A percentile compares a stretch with the other conserved stretches of the same genome.
Evolutionary conservation across 805 yeast genomes (phyloP).

Genomic region (Hanseniaspora taiwanica): DNA sequence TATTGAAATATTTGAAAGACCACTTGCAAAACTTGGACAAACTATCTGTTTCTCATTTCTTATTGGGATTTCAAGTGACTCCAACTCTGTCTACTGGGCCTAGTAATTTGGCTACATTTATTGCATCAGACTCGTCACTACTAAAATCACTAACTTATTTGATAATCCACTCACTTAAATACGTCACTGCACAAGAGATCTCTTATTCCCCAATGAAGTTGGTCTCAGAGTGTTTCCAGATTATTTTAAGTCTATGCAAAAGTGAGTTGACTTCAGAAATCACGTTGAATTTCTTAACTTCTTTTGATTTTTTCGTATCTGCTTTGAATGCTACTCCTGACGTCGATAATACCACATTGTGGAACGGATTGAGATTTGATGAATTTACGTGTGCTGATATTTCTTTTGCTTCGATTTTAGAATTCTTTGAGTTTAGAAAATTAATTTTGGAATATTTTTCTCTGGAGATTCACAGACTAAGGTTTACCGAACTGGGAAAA

Average conservation of each 20-base stretch:
- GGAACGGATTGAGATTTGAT: slow-evolving; percentile 38
- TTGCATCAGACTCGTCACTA: slow-evolving; percentile 40
- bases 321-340: slow-evolving; percentile 41
- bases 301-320: slow-evolving; percentile 36
- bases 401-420: slow-evolving; percentile 39
- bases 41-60: slow-evolving; percentile 54
- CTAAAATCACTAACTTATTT: slow-evolving; percentile 40
- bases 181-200: slow-evolving; percentile 29
- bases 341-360: slow-evolving; percentile 38
- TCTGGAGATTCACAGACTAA: slow-evolving; percentile 50
- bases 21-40: slow-evolving; percentile 30
- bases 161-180: slow-evolving; percentile 33
- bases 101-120: slow-evolving; percentile 33
- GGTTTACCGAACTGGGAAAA: slow-evolving; percentile 32
- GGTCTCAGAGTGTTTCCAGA: slow-evolving; percentile 44
- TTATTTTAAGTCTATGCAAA: slow-evolving; percentile 48
- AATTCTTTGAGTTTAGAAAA: slow-evolving; percentile 50
- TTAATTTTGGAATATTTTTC: slow-evolving; percentile 52
- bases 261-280: slow-evolving; percentile 40
- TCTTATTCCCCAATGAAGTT: slow-evolving; percentile 44
- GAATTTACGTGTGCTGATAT: slow-evolving; percentile 16
- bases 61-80: slow-evolving; percentile 57
- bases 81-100: slow-evolving; percentile 39
- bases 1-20: slow-evolving; percentile 43
- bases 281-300: slow-evolving; percentile 40